Evolutionary conservation across 2,329 filamentous ascomycete species (phyloP).

Genomic region (Akanthomyces muscarius): DNA sequence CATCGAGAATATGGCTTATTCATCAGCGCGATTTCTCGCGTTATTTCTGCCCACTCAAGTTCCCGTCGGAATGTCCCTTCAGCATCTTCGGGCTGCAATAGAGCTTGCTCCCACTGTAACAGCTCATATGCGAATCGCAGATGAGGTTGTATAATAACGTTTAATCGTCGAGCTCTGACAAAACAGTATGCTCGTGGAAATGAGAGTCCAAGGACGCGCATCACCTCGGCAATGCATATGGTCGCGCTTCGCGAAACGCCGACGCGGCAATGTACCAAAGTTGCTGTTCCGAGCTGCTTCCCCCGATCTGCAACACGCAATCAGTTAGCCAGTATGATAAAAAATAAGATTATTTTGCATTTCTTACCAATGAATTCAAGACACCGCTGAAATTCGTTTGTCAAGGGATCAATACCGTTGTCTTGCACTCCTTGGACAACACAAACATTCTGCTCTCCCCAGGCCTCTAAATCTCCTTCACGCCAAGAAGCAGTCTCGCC

Average conservation of each 20-base stretch:
- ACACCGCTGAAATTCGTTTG: conserved; percentile 78
- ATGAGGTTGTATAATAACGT: conserved; percentile 98
- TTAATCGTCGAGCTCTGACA: conserved; percentile 84
- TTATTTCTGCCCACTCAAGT: conserved; percentile 85
- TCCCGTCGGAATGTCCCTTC: conserved; percentile 59
- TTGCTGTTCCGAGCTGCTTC: conserved; percentile 71
- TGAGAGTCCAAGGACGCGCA: conserved; percentile 74
- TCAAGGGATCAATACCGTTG: conserved; percentile 92
- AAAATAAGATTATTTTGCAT: background rate
- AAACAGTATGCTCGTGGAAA: conserved; percentile 95
- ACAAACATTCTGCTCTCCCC: conserved; percentile 75
- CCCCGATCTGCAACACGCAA: conserved; percentile 61
- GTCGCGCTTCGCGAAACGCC: conserved; percentile 94
- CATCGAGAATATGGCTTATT: conserved; percentile 85
- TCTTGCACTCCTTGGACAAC: conserved; percentile 86
- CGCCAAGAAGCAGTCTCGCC: conserved; percentile 84
- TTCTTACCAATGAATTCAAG: conserved; percentile 85
- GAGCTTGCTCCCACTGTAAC: conserved; percentile 87
- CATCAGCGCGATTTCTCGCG: conserved; percentile 89
- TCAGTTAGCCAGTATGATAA: conserved; percentile 14
- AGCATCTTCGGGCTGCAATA: conserved; percentile 51
- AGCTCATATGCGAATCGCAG: conserved; percentile 92
- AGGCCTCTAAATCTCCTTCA: conserved; percentile 63
- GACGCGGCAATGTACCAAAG: conserved; percentile 92
- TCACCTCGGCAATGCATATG: conserved; percentile 98